Base-by-base conservation (phyloP, 2,329 filamentous ascomycete species). In the Geosmithia putterillii region DNA sequence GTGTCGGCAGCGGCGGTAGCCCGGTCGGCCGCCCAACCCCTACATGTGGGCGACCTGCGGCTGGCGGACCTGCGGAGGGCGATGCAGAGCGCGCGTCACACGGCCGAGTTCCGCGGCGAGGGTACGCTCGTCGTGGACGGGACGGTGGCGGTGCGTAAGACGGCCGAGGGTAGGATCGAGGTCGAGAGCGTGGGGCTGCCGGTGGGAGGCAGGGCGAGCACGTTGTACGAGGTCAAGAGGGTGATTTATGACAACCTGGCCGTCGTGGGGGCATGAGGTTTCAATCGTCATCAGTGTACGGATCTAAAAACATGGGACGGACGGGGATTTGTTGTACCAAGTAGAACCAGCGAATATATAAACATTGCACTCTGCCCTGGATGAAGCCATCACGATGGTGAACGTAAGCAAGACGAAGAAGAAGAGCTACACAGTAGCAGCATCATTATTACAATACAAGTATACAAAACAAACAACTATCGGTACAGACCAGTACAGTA, bases 201-300 rank as follows among this genome's bases (percentile, higher is more conserved):
- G 20, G 54, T 52, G n/a, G 43, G 41, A 1, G 56, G 56, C n/a
- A 51, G 56, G 46, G 51, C 71, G 42, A 77, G 78, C 45, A 88
- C 84, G 32, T 94, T 95, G 57, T 86, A 87, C 56, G 85, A 85
- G 42, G 90, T 96, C 9, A 86, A 86, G 65, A 81, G 72, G 63
- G 88, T 86, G 62, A 94, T 98, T 50, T 98, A 98, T 59, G 86
- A 94, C 52, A 89, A 87, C 8, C 64, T 98, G 57, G 92, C 92
- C 28, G 86, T 96, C 46, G 89, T 98, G 50, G 83, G 83, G 15
- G 86, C n/a, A n/a, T n/a, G n/a, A n/a, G n/a, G n/a, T n/a, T n/a
- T n/a, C n/a, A n/a, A n/a, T n/a, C n/a, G n/a, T n/a, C n/a, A n/a
- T n/a, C n/a, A n/a, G n/a, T n/a, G n/a, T n/a, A n/a, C n/a, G n/a